Evolutionary conservation across 306 rosid genomes (phyloP).

Genomic region (Datisca glomerata): DNA sequence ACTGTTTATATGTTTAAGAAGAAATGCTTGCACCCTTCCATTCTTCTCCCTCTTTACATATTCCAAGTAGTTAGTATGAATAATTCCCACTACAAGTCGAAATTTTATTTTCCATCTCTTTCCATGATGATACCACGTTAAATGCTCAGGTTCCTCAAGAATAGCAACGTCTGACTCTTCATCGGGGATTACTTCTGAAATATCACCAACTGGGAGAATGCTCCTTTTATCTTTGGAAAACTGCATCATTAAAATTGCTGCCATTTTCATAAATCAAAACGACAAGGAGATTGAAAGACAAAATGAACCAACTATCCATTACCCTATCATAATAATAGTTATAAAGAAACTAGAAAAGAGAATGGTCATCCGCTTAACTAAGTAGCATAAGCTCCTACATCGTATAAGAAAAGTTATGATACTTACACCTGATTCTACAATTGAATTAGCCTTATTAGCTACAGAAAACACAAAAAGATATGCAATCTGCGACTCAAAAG

Average conservation of each 20-base stretch:
- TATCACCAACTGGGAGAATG: conserved; percentile 92
- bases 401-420: too few relatives aligned
- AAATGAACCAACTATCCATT: not conserved
- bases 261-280: not conserved
- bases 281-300: not conserved
- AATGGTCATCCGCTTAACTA: not conserved
- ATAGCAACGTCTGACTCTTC: conserved; percentile 83
- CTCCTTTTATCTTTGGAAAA: conserved; percentile 76
- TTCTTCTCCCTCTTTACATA: conserved; percentile 97
- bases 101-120: conserved; percentile 92
- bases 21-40: conserved; percentile 54
- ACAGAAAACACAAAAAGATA: too few relatives aligned
- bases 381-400: not conserved
- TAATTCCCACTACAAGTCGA: conserved; percentile 61
- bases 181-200: conserved; percentile 72
- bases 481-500: too few relatives aligned
- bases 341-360: too few relatives aligned
- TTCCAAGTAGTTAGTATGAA: conserved; percentile 92
- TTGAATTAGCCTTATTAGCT: too few relatives aligned
- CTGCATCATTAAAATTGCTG: conserved; percentile 23
- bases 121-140: conserved; percentile 98
- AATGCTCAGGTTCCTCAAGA: conserved; percentile 97
- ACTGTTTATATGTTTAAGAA: conserved; percentile 53
- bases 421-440: too few relatives aligned
- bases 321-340: too few relatives aligned